Evolutionary conservation across 768 basidiomycete genomes (phyloP).

Genomic region (Hygrocybe coccinea): DNA sequence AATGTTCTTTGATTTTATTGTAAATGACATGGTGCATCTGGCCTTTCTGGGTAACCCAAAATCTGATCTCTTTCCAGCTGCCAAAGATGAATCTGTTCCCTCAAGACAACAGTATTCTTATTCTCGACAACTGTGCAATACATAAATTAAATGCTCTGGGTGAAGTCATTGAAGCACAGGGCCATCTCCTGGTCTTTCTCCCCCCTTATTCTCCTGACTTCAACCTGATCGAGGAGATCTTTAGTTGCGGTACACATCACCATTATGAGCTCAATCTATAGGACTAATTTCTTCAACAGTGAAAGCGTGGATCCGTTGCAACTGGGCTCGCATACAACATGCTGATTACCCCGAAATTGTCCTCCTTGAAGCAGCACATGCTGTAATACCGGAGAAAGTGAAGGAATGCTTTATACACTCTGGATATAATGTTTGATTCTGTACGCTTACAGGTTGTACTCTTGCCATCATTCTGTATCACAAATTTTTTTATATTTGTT

Average conservation of each 20-base stretch:
- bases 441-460: not conserved
- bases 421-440: not conserved
- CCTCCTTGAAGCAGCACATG: not conserved
- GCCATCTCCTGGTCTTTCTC: not conserved
- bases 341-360: constrained; percentile 7
- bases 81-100: constrained; percentile 5
- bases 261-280: too few species aligned
- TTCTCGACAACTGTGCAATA: constrained; percentile 1
- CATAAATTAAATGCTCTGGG: not conserved
- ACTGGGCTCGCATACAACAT: constrained; percentile 6
- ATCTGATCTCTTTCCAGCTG: not conserved
- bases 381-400: not conserved
- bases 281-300: not conserved
- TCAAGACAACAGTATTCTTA: constrained; percentile 1
- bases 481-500: too few species aligned
- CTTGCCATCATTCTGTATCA: too few species aligned
- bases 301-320: constrained; percentile 5
- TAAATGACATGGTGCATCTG: constrained; percentile 7
- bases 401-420: not conserved
- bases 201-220: constrained; percentile 1
- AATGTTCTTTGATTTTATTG: constrained; percentile 16
- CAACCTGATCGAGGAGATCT: constrained; percentile 1
- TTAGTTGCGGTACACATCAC: not conserved
- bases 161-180: constrained; percentile 3
- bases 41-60: not conserved